Evolutionary conservation across 768 basidiomycete species (phyloP).

Genomic region (Tylopilus plumbeoviolaceoides): DNA sequence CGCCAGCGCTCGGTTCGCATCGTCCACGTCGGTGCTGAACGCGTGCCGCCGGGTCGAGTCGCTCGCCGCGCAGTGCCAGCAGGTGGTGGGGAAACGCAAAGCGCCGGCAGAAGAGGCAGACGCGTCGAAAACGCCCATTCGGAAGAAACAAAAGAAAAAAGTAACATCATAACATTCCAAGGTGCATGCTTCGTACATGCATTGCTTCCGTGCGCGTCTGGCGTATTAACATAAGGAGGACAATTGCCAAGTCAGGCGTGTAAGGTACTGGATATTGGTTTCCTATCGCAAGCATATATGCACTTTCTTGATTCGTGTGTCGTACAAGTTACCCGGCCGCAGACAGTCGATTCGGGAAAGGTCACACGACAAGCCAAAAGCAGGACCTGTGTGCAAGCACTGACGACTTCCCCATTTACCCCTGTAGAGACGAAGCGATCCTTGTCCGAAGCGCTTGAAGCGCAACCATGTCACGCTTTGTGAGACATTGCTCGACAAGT

Average conservation of each 20-base stretch:
- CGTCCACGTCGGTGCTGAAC: conserved; percentile 54
- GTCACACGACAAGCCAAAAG: background rate
- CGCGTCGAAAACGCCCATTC: conserved; percentile 37
- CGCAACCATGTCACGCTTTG: conserved; percentile 11
- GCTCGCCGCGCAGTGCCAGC: conserved; percentile 5
- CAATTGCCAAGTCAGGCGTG: background rate
- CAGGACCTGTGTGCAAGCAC: background rate
- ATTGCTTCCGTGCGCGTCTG: background rate
- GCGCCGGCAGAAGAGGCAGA: conserved; percentile 33
- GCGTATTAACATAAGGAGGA: background rate
- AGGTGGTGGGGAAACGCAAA: conserved; percentile 31
- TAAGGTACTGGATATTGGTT: no score
- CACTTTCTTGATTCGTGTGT: no score
- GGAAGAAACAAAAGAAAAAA: conserved; percentile 46
- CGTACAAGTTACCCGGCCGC: no score
- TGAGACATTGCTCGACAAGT: conserved; percentile 27
- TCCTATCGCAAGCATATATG: no score
- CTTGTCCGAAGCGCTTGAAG: conserved; percentile 23
- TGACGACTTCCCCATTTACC: background rate
- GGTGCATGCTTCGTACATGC: background rate
- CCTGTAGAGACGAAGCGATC: conserved; percentile 3
- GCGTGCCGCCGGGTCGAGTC: conserved; percentile 62
- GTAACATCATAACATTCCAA: conserved; percentile 21
- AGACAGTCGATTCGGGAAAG: no score
- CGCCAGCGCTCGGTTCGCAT: conserved; percentile 55